phyloP scores from a whole-genome alignment of 2,329 filamentous ascomycete genomes.

The Cadophora malorum region DNA sequence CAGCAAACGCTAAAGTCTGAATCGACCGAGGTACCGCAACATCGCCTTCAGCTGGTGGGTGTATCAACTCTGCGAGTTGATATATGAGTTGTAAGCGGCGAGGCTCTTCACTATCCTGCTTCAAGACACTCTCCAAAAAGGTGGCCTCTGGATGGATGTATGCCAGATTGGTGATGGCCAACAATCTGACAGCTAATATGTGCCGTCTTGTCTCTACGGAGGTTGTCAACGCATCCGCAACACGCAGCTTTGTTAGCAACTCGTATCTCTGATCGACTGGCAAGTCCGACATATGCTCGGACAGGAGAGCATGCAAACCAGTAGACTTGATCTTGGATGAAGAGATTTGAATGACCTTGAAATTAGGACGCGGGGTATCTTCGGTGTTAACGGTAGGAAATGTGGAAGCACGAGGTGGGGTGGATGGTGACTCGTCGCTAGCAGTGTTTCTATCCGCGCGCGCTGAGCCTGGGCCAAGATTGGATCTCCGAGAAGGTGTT shows the following conservation, averaged over 20 bases:
- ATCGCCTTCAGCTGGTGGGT: conserved; percentile 76
- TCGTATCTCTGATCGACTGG: conserved; percentile 81
- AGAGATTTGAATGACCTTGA: conserved; percentile 56
- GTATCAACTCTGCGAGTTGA: conserved; percentile 90
- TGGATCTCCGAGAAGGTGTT: conserved; percentile 46
- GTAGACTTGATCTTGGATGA: conserved; percentile 57
- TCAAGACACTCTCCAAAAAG: conserved; percentile 87
- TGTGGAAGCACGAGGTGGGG: conserved; percentile 34
- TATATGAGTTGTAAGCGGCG: conserved; percentile 88
- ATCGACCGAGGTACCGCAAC: conserved; percentile 73
- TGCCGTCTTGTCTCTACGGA: conserved; percentile 72
- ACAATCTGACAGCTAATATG: conserved; percentile 78
- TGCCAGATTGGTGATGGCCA: conserved; percentile 89
- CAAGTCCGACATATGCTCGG: conserved; percentile 65
- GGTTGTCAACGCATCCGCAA: conserved; percentile 78
- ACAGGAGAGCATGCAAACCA: conserved; percentile 63
- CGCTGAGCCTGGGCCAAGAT: conserved; percentile 43
- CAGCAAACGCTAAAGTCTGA: conserved; percentile 80
- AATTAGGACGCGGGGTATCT: conserved; percentile 37
- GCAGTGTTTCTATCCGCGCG: conserved; percentile 42
- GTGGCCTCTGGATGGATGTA: conserved; percentile 84
- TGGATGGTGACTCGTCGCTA: conserved; percentile 48
- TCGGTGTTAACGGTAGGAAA: conserved; percentile 33
- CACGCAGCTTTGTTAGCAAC: conserved; percentile 80
- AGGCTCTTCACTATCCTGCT: conserved; percentile 88